Evolutionary conservation across 1,284 basidiomycete genomes (phyloP), one percentile per base, ranked within the genome.

Genomic region (Puccinia novopanici): DNA sequence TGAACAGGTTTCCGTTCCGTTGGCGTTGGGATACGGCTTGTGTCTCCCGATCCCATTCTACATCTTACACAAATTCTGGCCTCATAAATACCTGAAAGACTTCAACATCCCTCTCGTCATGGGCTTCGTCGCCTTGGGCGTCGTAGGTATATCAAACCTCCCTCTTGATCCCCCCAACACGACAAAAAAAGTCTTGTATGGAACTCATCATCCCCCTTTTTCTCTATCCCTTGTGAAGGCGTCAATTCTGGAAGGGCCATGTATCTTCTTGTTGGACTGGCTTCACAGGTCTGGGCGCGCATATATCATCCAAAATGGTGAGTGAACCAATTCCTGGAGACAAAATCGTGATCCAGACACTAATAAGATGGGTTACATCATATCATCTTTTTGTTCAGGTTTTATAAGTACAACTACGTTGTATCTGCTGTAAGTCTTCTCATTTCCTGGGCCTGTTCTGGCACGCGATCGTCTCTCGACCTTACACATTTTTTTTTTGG

Each of bases 371-470:
- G 17, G 24, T 24, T 17, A 15, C 3, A n/a, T 48, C 37, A 27
- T 57, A 13, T 22, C 30, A 52, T 3, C n/a, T n/a, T 71, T 34
- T 65, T n/a, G n/a, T 45, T 22, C 30, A 76, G 74, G 63, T 76
- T 63, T 65, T 52, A 54, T 10, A 76, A 76, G n/a, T 76, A 76
- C 48, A 78, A 78, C 27, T 78, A 78, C 55, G 61, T 78, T 42
- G 17, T 67, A 37, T 78, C 75, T 10, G 75, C 75, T 50, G 72
- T 75, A 15, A 57, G 72, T 59, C 34, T n/a, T 30, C 37, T 37
- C 22, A 50, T n/a, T n/a, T 30, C 34, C 22, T 24, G n/a, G 65
- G 12, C 17, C n/a, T n/a, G n/a, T n/a, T n/a, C n/a, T n/a, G n/a
- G n/a, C n/a, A n/a, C n/a, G n/a, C n/a, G n/a, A n/a, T n/a, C n/a